Conservation (phyloP, 2,329 filamentous ascomycete genomes). For the Scortechinia acanthostroma region DNA sequence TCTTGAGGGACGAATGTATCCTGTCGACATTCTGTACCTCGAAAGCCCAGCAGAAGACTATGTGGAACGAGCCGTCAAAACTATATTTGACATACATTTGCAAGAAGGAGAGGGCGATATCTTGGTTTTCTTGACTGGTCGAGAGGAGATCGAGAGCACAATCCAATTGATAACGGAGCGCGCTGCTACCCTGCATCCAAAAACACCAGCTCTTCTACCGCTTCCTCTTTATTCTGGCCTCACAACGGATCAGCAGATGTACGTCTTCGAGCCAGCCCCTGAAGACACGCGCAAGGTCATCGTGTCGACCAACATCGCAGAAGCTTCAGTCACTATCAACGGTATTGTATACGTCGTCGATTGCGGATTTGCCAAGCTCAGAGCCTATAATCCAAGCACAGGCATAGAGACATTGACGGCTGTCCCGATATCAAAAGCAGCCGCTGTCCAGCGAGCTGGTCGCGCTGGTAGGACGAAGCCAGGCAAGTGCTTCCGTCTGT, state of each 20-base stretch:
- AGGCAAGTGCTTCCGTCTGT: conserved; percentile 90
- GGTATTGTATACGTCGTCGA: conserved; percentile 89
- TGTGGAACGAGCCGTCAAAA: conserved; percentile 73
- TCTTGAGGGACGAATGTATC: conserved; percentile 79
- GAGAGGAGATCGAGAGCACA: conserved; percentile 82
- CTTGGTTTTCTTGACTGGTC: conserved; percentile 81
- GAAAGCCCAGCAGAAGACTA: conserved; percentile 78
- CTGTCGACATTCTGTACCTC: conserved; percentile 79
- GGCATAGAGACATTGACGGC: conserved; percentile 83
- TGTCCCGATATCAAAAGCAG: conserved; percentile 79
- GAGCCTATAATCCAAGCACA: conserved; percentile 75
- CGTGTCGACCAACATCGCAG: conserved; percentile 89
- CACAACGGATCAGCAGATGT: conserved; percentile 86
- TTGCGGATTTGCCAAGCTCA: conserved; percentile 82
- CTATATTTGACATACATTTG: conserved; percentile 80
- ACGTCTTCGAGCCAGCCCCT: conserved; percentile 79
- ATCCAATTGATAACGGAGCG: conserved; percentile 75
- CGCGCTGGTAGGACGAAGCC: conserved; percentile 82
- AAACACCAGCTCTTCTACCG: conserved; percentile 53
- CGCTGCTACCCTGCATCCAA: conserved; percentile 51
- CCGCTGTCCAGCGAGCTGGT: conserved; percentile 84
- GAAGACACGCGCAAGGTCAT: conserved; percentile 84
- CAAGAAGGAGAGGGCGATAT: conserved; percentile 80
- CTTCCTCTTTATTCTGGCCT: conserved; percentile 85
- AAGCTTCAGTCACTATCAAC: conserved; percentile 90